A percentile compares a stretch with the other conserved stretches of the same genome.
phyloP scores from a whole-genome alignment of 106 monocot genomes.

The Chionographis japonica region DNA sequence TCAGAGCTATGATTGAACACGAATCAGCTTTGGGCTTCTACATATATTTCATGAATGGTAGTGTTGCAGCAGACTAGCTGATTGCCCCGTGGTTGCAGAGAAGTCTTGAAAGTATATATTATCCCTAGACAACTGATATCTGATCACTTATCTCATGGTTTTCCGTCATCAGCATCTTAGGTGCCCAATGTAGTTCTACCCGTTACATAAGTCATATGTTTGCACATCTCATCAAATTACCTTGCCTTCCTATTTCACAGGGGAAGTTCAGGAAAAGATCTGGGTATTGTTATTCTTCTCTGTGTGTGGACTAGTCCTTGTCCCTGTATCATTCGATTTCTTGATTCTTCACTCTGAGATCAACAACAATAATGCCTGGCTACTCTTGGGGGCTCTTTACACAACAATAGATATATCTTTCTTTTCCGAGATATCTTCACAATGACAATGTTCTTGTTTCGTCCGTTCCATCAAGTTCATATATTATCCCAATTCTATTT shows the following conservation, averaged over 20 bases:
- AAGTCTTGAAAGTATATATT: too few relatives aligned
- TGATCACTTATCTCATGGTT: constrained; percentile 45
- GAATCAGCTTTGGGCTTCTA: too few relatives aligned
- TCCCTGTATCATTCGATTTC: constrained; percentile 76
- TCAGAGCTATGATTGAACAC: too few relatives aligned
- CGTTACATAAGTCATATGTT: neutral
- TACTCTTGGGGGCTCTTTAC: constrained; percentile 38
- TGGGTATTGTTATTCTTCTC: constrained; percentile 60
- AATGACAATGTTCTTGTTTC: constrained; percentile 67
- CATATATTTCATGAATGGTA: too few relatives aligned
- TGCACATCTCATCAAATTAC: neutral
- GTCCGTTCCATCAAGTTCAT: constrained; percentile 35
- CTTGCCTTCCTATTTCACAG: constrained; percentile 25
- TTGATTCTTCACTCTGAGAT: constrained; percentile 63
- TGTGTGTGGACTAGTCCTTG: constrained; percentile 52
- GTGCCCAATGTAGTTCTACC: constrained; percentile 20
- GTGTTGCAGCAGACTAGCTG: too few relatives aligned
- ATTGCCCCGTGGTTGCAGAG: too few relatives aligned
- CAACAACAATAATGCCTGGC: constrained; percentile 24
- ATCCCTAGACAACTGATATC: too few relatives aligned
- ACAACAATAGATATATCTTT: constrained; percentile 26
- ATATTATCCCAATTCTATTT: too few relatives aligned
- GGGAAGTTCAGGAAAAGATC: constrained; percentile 45
- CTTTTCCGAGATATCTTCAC: constrained; percentile 24
- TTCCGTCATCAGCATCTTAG: constrained; percentile 63